Conservation (phyloP, 345 rosid species). For the Eucalyptus cladocalyx region DNA sequence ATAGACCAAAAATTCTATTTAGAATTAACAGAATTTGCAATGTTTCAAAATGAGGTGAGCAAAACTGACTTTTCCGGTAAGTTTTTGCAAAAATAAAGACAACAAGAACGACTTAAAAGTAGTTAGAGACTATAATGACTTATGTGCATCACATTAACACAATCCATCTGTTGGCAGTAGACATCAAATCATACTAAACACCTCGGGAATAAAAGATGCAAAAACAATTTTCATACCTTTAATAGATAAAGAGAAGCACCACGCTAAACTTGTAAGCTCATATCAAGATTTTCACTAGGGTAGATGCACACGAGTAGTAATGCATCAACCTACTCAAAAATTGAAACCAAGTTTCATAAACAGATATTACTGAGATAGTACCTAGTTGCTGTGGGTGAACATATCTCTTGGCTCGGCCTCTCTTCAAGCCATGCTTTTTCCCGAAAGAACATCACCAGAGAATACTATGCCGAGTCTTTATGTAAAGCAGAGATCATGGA, state of each 20-base stretch:
- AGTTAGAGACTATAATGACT: not conserved
- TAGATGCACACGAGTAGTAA: not conserved
- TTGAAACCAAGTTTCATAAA: not conserved
- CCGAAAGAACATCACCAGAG: not conserved
- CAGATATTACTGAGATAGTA: not conserved
- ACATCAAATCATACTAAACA: not conserved
- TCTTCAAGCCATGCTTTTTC: not conserved
- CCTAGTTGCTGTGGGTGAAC: not conserved
- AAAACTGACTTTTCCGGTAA: not conserved
- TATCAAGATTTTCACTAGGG: not conserved
- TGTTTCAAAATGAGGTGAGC: not conserved
- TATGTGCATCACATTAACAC: not conserved
- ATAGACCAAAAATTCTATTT: not conserved
- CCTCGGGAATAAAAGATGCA: not conserved
- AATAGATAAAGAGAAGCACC: not conserved
- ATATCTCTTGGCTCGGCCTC: not conserved
- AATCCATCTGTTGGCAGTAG: not conserved
- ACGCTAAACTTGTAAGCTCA: not conserved
- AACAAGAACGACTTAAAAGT: no score
- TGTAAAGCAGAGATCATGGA: not conserved
- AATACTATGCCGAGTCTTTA: not conserved
- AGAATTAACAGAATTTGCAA: not conserved
- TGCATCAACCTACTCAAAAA: not conserved
- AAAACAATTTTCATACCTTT: not conserved
- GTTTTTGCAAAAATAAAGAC: no score